Evolutionary conservation across 208 protist species (phyloP), one percentile per base, ranked within the genome.

Genomic region (Leptomonas pyrrhocoris): DNA sequence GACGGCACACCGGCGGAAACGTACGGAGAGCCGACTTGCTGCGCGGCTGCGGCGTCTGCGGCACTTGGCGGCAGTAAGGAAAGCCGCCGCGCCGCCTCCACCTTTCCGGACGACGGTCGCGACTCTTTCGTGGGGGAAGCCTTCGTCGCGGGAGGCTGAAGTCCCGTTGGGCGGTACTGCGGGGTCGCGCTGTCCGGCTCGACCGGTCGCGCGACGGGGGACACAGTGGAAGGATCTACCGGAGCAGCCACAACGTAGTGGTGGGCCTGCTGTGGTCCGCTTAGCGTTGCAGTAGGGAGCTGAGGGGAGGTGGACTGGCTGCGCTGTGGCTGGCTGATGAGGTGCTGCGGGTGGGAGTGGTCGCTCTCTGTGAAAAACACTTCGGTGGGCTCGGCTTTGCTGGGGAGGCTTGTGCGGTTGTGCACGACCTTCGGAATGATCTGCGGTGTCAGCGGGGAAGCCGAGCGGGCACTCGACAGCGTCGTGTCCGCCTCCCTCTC

Each of bases 351-450:
- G 23, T 51, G 0, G 42, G 25, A n/a, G 19, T 27, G 18, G 40
- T 55, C 54, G 18, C 55, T 49, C 34, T 43, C 55, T 0, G 30
- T 60, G 28, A 56, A 63, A 30, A 63, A 45, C 23, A 71, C 62
- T 16, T 66, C 71, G 4, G 56, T n/a, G 27, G 34, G 34, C 23
- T 70, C 28, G 2, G 59, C 16, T 27, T 56, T 40, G 25, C 46
- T 46, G 9, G 63, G 63, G 42, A 34, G 55, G 30, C 63, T 71
- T 9, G 49, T 34, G 21, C 42, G 57, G 36, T 63, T 62, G 25
- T 31, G 54, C 28, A 77, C 76, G 18, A 77, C 55, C 18, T 58
- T 57, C 2, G 64, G 54, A 48, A 81, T 73, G 50, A 77, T n/a
- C 58, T 77, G 76, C 25, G 70, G 53, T 40, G 53, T 55, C 25